phyloP scores from a whole-genome alignment of 352 stramenopile species.

The Globisporangium radiosum region DNA sequence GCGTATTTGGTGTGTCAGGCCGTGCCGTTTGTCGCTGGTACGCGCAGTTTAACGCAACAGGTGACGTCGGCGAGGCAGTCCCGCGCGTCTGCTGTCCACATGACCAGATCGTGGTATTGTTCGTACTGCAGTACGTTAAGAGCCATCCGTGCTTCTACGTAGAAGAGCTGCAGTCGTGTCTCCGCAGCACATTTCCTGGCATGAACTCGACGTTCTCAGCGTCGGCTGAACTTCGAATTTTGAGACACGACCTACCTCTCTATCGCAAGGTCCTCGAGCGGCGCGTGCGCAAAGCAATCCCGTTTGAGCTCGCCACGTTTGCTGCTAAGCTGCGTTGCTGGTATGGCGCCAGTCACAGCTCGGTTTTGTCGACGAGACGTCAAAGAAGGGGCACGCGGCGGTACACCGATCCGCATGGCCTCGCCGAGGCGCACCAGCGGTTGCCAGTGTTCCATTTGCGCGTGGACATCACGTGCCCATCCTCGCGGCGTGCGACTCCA shows the following conservation, averaged over 20 bases:
- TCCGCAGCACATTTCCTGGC: background rate
- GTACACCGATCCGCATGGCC: background rate
- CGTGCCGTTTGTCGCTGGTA: too few relatives aligned
- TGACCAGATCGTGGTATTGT: background rate
- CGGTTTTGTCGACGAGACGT: background rate
- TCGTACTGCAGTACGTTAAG: constrained; percentile 9
- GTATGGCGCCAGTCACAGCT: background rate
- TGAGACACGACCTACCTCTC: constrained; percentile 11
- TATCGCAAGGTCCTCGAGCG: constrained; percentile 13
- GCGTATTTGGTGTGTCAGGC: too few relatives aligned
- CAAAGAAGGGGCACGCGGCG: background rate
- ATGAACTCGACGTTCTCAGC: background rate
- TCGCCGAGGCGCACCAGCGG: too few relatives aligned
- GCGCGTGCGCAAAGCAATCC: background rate
- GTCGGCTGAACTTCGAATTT: constrained; percentile 2
- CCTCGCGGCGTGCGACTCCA: background rate
- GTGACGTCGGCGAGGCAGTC: too few relatives aligned
- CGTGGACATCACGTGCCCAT: background rate
- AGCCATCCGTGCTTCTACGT: constrained; percentile 20
- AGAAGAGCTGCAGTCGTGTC: constrained; percentile 9
- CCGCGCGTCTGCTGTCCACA: too few relatives aligned
- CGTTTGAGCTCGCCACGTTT: background rate
- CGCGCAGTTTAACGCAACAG: too few relatives aligned
- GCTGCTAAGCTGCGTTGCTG: constrained; percentile 1
- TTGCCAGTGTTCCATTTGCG: background rate